These are phyloP conservation scores for Cyclaneusma minus DNA, from an alignment of 2,329 filamentous ascomycete species.

Conservation along the genomic window DNA sequence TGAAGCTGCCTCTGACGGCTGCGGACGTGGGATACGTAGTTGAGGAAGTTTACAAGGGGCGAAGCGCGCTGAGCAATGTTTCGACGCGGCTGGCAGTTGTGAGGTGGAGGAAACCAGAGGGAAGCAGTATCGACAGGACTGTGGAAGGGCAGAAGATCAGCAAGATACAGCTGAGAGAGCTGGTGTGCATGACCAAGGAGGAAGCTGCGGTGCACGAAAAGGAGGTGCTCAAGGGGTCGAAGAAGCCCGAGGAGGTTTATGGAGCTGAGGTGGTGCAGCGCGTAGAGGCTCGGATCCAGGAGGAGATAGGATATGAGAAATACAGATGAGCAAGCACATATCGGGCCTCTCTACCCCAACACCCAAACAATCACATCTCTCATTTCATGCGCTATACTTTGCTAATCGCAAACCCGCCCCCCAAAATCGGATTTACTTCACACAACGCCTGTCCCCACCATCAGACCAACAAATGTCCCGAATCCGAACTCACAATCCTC, in stretches of 20 bases:
- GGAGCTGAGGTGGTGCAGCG: conserved; percentile 46
- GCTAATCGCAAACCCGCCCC: too few relatives aligned
- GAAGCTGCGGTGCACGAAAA: conserved; percentile 70
- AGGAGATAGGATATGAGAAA: conserved; percentile 47
- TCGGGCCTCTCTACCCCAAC: too few relatives aligned
- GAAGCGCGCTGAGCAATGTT: conserved; percentile 70
- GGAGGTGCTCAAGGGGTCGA: conserved; percentile 56
- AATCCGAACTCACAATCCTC: conserved; percentile 10
- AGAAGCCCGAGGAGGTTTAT: conserved; percentile 59
- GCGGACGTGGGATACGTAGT: conserved; percentile 77
- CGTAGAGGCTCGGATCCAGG: conserved; percentile 50
- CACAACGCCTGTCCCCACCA: too few relatives aligned
- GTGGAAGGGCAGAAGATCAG: conserved; percentile 65
- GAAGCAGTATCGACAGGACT: conserved; percentile 42
- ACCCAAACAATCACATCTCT: too few relatives aligned
- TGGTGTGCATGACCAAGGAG: conserved; percentile 90
- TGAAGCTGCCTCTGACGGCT: conserved; percentile 64
- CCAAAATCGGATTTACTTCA: too few relatives aligned
- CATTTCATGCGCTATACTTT: too few relatives aligned
- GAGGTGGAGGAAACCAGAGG: conserved; percentile 57
- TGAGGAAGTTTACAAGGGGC: conserved; percentile 76
- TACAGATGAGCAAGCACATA: too few relatives aligned
- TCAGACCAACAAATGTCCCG: too few relatives aligned
- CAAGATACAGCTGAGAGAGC: conserved; percentile 48
- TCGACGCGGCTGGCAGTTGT: conserved; percentile 65